Conservation (phyloP, 306 rosid species). For the Glycyrrhiza uralensis region DNA sequence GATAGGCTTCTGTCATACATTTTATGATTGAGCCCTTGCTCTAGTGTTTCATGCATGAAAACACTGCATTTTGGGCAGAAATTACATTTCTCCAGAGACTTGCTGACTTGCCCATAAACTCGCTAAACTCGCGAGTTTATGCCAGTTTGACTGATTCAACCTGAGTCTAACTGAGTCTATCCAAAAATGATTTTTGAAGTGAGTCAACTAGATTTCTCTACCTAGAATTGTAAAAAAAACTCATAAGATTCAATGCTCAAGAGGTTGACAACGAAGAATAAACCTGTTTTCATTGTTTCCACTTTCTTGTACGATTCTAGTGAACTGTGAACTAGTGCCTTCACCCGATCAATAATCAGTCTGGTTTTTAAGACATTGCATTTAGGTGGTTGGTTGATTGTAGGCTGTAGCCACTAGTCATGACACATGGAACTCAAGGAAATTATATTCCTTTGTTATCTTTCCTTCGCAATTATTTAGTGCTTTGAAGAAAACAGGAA, state of each 20-base stretch:
- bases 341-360: not conserved
- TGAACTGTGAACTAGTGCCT: not conserved
- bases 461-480: not conserved
- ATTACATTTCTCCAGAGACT: not conserved
- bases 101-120: not conserved
- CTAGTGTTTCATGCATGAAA: not conserved
- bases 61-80: not conserved
- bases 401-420: not conserved
- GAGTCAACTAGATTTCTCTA: not conserved
- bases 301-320: not conserved
- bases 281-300: not conserved
- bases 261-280: not conserved
- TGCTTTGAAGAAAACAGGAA: slow-evolving; percentile 5
- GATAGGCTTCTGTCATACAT: not conserved
- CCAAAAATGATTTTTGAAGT: not conserved
- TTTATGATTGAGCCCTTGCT: not conserved
- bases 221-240: not conserved
- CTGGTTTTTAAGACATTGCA: not conserved
- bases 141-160: not conserved
- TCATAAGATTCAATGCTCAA: not conserved
- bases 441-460: not conserved
- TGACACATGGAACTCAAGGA: not conserved
- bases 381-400: not conserved
- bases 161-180: not conserved
- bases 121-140: too few species aligned